Base-by-base conservation (phyloP, 2,329 filamentous ascomycete genomes). In the Teratosphaeria pseudoeucalypti region DNA sequence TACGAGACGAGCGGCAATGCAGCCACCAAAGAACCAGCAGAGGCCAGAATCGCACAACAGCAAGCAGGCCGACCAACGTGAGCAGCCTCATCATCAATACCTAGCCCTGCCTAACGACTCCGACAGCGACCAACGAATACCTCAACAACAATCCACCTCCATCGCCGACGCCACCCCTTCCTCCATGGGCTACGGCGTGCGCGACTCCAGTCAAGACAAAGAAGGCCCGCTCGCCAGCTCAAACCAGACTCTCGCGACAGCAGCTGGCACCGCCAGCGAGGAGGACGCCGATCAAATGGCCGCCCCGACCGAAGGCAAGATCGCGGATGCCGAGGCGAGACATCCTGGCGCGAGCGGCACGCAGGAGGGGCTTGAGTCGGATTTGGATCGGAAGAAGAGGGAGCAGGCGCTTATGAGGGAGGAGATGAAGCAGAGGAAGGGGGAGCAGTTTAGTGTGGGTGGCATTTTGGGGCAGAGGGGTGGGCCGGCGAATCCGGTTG, bases 371-470 rank as follows among this genome's bases (percentile, higher is more conserved):
- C 60, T 80, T 57, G 77, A 75, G 61, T 70, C 63, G 6, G 77
- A 79, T 70, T 64, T 80, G 65, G 78, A 79, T 11, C 70, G 76
- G 69, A 80, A 80, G 70, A 80, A 79, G 69, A 75, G 71, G 2
- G 78, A 80, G 71, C 78, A 80, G 65, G 71, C 73, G 9, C 73
- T 72, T 16, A 66, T 71, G 27, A 66, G 78, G 52, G 73, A 77
- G 57, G 71, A 68, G 23, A 69, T 76, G 37, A 71, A 78, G 67
- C 65, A 71, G 61, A 61, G 75, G 63, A 73, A 74, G 65, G 58
- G 68, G 59, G 60, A 72, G 49, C 64, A 72, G 23, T 69, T 72
- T 5, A 72, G 72, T 66, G 74, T 73, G 54, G 77, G 71, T 7
- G 77, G 78, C 10, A 70, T 75, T 3, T 62, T 77, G 57, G 77